A percentile compares a stretch with the other conserved stretches of the same genome.
These are phyloP conservation scores for Aspergillus hortae DNA, from an alignment of 2,329 filamentous ascomycete species.

Conservation along the genomic window DNA sequence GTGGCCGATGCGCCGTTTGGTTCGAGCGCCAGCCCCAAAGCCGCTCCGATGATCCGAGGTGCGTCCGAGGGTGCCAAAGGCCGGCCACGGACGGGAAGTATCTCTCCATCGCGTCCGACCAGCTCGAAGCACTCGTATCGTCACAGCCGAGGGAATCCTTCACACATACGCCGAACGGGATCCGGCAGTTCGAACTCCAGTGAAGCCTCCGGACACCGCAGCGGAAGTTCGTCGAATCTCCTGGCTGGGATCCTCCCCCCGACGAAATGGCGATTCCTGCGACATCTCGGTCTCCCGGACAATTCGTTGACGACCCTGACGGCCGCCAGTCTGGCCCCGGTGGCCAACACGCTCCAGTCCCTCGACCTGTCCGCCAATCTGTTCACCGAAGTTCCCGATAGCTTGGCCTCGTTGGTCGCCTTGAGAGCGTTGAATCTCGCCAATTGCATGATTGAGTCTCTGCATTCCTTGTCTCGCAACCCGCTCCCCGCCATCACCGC, in stretches of 20 bases:
- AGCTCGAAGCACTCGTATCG: conserved; percentile 69
- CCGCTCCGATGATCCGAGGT: conserved; percentile 48
- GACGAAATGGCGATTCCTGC: conserved; percentile 91
- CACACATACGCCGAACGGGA: conserved; percentile 79
- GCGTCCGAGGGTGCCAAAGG: conserved; percentile 52
- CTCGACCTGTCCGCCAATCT: conserved; percentile 90
- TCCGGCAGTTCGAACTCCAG: conserved; percentile 90
- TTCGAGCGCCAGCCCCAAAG: conserved; percentile 49
- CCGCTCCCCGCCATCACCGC: conserved; percentile 88
- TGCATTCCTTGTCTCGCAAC: conserved; percentile 80
- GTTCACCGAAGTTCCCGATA: conserved; percentile 92
- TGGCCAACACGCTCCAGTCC: conserved; percentile 85
- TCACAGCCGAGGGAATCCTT: conserved; percentile 61
- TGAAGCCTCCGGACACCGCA: conserved; percentile 52
- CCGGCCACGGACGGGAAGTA: conserved; percentile 60
- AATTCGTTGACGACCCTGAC: conserved; percentile 83
- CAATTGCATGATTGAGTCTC: conserved; percentile 94
- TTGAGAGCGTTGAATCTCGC: conserved; percentile 91
- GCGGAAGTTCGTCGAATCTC: conserved; percentile 74
- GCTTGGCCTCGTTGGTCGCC: conserved; percentile 76
- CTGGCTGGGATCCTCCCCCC: conserved; percentile 69
- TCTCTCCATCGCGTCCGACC: conserved; percentile 73
- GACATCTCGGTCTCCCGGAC: conserved; percentile 86
- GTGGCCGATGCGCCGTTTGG: conserved; percentile 46
- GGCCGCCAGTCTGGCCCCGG: conserved; percentile 69